These are phyloP conservation scores for Phytophthora ohioensis DNA, from an alignment of 352 stramenopile species.

Conservation along the genomic window DNA sequence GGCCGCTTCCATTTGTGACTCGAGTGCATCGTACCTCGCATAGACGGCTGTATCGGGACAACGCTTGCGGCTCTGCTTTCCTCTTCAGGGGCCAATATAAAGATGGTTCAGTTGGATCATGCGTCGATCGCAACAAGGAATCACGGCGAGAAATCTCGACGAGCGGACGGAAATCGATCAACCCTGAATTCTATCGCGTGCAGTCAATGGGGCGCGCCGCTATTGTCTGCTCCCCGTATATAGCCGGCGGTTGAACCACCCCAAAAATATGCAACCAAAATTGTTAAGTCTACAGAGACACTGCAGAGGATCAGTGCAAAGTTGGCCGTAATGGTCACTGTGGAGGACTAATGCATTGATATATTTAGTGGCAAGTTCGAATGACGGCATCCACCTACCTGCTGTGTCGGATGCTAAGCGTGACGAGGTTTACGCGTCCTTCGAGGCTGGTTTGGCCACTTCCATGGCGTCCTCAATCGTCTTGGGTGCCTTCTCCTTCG, in stretches of 20 bases:
- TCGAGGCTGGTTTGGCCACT: slow-evolving; percentile 24
- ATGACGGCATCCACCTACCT: slow-evolving; percentile 2
- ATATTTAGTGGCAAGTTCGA: slow-evolving; percentile 26
- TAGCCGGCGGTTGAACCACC: slow-evolving; percentile 33
- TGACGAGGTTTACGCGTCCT: slow-evolving; percentile 29
- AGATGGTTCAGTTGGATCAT: slow-evolving; percentile 22
- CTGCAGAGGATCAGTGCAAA: not conserved
- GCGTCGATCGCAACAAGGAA: slow-evolving; percentile 32
- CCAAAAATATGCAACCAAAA: slow-evolving; percentile 10
- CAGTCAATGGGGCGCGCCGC: not conserved
- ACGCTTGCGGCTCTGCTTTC: slow-evolving; percentile 26
- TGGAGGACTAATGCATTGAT: slow-evolving; percentile 21
- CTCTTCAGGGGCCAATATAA: slow-evolving; percentile 27
- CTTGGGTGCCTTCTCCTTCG: slow-evolving; percentile 45
- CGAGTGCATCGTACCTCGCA: slow-evolving; percentile 1
- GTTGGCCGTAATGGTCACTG: no score
- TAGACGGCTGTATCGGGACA: slow-evolving; percentile 18
- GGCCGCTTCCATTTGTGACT: slow-evolving; percentile 29
- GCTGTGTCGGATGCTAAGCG: not conserved
- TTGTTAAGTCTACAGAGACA: slow-evolving; percentile 2
- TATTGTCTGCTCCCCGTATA: slow-evolving; percentile 12
- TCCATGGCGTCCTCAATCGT: slow-evolving; percentile 36
- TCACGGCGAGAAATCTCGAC: slow-evolving; percentile 24
- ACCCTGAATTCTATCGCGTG: not conserved
- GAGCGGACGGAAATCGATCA: slow-evolving; percentile 2